A percentile compares a stretch with the other conserved stretches of the same genome.
phyloP scores from a whole-genome alignment of 192 early-diverging fungal species.

The Umbelopsis vinacea region DNA sequence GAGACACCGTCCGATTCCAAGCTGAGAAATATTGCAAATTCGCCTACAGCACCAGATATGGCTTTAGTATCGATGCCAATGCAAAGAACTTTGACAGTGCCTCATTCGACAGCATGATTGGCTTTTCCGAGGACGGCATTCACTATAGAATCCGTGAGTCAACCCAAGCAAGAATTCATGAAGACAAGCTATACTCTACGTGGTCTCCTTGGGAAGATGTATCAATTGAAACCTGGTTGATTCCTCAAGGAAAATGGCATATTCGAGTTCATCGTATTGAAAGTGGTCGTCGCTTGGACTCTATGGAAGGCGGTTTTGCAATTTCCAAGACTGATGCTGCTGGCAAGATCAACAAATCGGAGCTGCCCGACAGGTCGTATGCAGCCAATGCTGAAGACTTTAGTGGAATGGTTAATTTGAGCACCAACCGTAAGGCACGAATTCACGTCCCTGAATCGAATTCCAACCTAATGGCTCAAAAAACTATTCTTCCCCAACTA shows the following conservation, averaged over 20 bases:
- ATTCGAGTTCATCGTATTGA: conserved; percentile 19
- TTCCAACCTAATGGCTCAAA: conserved; percentile 22
- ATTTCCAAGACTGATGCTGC: conserved; percentile 1
- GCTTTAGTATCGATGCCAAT: conserved; percentile 25
- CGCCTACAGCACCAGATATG: conserved; percentile 26
- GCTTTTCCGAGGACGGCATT: conserved; percentile 18
- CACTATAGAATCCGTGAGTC: conserved; percentile 1
- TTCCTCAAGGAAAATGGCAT: conserved; percentile 19
- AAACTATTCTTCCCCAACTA: conserved; percentile 15
- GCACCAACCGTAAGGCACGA: conserved; percentile 5
- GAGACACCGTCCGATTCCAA: conserved; percentile 6
- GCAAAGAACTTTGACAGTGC: background rate
- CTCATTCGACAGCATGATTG: conserved; percentile 25
- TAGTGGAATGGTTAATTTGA: conserved; percentile 22
- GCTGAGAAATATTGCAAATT: conserved; percentile 28
- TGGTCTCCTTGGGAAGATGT: conserved; percentile 21
- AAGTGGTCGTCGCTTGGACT: background rate
- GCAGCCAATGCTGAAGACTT: conserved; percentile 14
- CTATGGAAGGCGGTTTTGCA: conserved; percentile 29
- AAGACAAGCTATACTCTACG: conserved; percentile 3
- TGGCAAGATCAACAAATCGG: background rate
- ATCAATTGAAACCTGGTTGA: conserved; percentile 12
- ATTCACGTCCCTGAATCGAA: conserved; percentile 16
- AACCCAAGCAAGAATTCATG: conserved; percentile 1
- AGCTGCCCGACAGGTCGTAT: background rate